Base-by-base conservation (phyloP, 1,139 yeast genomes). In the Magnusiomyces paraingens region DNA sequence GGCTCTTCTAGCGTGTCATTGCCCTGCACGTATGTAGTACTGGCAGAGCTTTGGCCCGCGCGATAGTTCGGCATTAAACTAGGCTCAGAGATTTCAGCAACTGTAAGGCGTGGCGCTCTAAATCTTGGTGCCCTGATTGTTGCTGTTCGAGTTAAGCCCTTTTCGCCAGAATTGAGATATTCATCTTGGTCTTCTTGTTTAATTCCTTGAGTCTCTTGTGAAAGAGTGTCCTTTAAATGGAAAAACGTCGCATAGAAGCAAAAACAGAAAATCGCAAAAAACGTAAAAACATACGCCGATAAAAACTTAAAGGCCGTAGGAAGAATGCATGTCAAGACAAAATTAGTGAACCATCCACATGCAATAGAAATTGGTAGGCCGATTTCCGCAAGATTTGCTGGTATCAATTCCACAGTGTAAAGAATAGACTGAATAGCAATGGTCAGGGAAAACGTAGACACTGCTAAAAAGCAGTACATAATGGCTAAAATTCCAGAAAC, bases 331-430 rank as follows among this genome's bases (percentile, higher is more conserved):
- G 70, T 61, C 18, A 66, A 42, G 1, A 55, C 52, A 22, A 78
- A 76, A 58, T 75, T 78, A 36, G 74, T 61, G 0, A 74, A 60
- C 85, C 86, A 83, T 1, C 83, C 80, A 2, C 72, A 65, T 36
- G 79, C 70, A 71, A 81, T 74, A 50, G 84, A 78, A 2, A 81
- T 58, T 0, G 85, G 75, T 35, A 79, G 70, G 0, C 84, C 84
- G 55, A 76, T 77, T 0, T 78, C 66, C 54, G 80, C 73, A 1
- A 80, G 73, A 17, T 70, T 67, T 0, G 68, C 67, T 0, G 82
- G 81, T 43, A 82, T 74, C 2, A 81, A 67, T 59, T 83, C 88
- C 49, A 78, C 74, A 1, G 82, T 75, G 61, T 80, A 82, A 12
- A 83, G 68, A 79, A 66, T 62, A 1, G 67, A 60, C 2, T 62